Base-by-base conservation (phyloP, 2,329 filamentous ascomycete genomes). In the Triangularia setosa region DNA sequence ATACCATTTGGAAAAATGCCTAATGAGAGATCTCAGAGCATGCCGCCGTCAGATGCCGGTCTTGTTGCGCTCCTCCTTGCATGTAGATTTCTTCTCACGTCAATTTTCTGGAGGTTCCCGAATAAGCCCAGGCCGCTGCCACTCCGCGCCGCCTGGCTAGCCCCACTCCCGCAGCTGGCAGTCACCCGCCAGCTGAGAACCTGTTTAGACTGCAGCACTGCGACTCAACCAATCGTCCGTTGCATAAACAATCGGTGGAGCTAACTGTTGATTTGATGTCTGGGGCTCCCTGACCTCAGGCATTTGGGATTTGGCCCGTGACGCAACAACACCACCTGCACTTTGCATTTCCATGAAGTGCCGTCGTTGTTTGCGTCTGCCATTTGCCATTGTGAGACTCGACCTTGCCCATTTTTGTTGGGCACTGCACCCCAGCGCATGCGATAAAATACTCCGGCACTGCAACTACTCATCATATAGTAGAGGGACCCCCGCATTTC, bases 41-140 rank as follows among this genome's bases (percentile, higher is more conserved):
- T 24, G 60, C 27, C 14, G 28, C 54, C 7, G 44, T 56, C 56
- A 55, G 35, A n/a, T 58, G 54, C 18, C 28, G 23, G 23, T 55
- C 52, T 55, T 27, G 52, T 55, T 16, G 11, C 52, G 48, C 58
- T 33, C 53, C 61, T 40, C 35, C 35, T 60, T 65, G 58, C 61
- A 62, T 67, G 68, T 69, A 70, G 70, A 70, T 71, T 72, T 72
- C 69, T 71, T 69, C 67, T 69, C 68, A 69, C 68, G 70, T 68
- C 68, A 71, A 71, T 71, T 71, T 48, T 70, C 63, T 69, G 64
- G 69, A 65, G 60, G 67, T 68, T 65, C 65, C 68, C 69, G 64
- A 71, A 71, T 71, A 71, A 71, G 70, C 69, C 68, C 69, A 27
- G 61, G 28, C 66, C 14, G 33, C 58, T 54, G 64, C 30, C 65